Conservation (phyloP, 306 rosid species). For the Pyrus pyrifolia region DNA sequence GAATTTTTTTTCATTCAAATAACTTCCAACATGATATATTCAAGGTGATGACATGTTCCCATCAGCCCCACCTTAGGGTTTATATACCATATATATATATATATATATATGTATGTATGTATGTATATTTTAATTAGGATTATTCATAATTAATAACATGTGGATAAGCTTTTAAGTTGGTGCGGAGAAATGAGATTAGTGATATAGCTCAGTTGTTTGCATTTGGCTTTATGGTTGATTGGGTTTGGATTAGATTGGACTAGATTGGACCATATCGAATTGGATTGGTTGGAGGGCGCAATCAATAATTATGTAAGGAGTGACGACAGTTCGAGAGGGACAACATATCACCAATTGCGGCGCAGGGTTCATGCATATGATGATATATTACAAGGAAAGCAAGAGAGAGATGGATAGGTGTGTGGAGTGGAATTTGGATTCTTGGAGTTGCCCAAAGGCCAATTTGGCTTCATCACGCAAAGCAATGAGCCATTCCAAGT, state of each 20-base stretch:
- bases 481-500: not conserved
- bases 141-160: no score
- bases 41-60: no score
- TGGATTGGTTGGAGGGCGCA: not conserved
- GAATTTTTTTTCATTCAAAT: no score
- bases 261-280: no score
- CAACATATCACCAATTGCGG: conserved; percentile 29
- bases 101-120: no score
- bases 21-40: no score
- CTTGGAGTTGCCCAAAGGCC: conserved; percentile 22
- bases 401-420: not conserved
- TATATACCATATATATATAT: no score
- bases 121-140: no score
- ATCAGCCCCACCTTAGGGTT: no score
- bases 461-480: conserved; percentile 10
- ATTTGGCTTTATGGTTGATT: not conserved
- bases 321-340: conserved; percentile 10
- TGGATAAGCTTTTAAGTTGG: no score
- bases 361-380: not conserved
- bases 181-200: no score
- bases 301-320: not conserved
- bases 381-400: not conserved
- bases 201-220: not conserved
- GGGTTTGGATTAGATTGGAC: not conserved
- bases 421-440: not conserved